Evolutionary conservation across 2,329 filamentous ascomycete species (phyloP), one percentile per base, ranked within the genome.

Genomic region (Plectosphaerella sp.): DNA sequence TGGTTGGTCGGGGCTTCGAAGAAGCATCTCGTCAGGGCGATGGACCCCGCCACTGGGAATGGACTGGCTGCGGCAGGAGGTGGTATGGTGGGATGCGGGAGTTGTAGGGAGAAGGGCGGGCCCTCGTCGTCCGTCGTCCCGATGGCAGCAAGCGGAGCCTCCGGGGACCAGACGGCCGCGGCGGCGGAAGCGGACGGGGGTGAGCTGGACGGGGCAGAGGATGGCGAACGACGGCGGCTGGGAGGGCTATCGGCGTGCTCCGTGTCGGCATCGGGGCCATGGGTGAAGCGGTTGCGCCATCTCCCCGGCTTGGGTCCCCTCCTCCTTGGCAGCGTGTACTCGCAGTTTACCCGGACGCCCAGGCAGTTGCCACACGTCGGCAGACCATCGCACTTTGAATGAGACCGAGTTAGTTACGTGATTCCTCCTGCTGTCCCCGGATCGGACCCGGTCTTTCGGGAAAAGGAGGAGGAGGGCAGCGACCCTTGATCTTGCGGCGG

Each of bases 321-420:
- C 22, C 22, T 22, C 24, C 24, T 50, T 9, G 48, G 39, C 15
- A 35, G 39, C 24, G 39, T 20, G 39, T 50, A 50, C 25, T 35
- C 8, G 39, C 48, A 50, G 10, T n/a, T 1, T 15, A n/a, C 14
- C 48, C 45, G 15, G 28, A 39, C 24, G 12, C 15, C 18, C 39
- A 35, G 22, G n/a, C 48, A 50, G 39, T 45, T 45, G 15, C 48
- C 35, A 36, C 48, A 50, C 2, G 48, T 50, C 39, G 48, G 48
- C 24, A 50, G 15, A 24, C 48, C 25, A 20, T 50, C 48, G 20
- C 48, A 50, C 48, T 50, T 11, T 6, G 28, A 25, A 15, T 28
- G 8, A n/a, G 2, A 28, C 4, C 25, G 11, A 7, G 9, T 25
- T 6, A 25, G 15, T 45, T 22, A 22, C 22, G 22, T 22, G 22